Evolutionary conservation across 768 basidiomycete species (phyloP), one percentile per base, ranked within the genome.

Genomic region (Amanita polypyramis): DNA sequence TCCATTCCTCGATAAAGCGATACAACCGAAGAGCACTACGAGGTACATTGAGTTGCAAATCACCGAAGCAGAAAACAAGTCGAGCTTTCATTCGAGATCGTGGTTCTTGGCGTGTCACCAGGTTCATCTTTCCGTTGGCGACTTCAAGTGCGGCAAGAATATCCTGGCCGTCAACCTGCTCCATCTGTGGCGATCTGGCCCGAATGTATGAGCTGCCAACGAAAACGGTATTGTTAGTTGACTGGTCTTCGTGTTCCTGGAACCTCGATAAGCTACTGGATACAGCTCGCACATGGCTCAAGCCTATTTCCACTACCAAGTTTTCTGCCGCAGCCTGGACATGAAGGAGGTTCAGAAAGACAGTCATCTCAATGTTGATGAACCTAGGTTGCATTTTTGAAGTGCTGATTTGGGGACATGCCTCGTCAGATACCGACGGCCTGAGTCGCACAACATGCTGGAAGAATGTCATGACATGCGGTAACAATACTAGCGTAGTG

Each of bases 1-100:
- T 70, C 91, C 91, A 93, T 56, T 89, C 83, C 55, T 89, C 83
- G 20, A 83, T 61, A 56, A 90, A 91, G 32, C 74, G 77, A 60
- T 87, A 87, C 3, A 89, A 68, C 12, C 82, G 78, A 25, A 92
- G 70, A 23, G 83, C 88, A 54, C 88, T 92, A 20, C 88, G 82
- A 3, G 89, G 89, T 19, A 92, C 79, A 47, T 73, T 73, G 37
- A 85, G 58, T 23, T 70, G 66, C 20, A 83, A 55, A 19, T 65
- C 66, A 9, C 67, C 66, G 4, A 80, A 54, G 2, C 66, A 63
- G 39, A 76, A 67, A 2, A 72, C 64, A 11, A 76, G 55, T 10
- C 74, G 75, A 19, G 69, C 43, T 14, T 65, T 69, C 3, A 60
- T 58, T 43, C 60, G 69, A 4, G 66, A 59, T 15, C 63, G 50